Evolutionary conservation across 1,139 yeast genomes (phyloP), one percentile per base, ranked within the genome.

Genomic region (Kodamaea ohmeri): DNA sequence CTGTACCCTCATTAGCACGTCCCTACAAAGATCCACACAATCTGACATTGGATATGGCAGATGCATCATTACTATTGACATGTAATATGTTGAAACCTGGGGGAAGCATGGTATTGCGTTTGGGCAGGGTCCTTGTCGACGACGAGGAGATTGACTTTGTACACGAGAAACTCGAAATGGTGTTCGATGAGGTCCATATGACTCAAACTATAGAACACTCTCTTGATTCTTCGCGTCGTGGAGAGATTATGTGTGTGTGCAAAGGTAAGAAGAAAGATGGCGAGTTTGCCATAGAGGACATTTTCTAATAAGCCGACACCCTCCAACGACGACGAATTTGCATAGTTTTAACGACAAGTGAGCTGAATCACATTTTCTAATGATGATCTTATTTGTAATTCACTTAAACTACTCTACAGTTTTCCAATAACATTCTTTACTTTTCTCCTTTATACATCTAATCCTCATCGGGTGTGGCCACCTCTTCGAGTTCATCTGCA

Each of bases 51-150:
- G 96, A 90, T 57, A 64, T 92, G 39, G 92, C 97, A 46, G 97
- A 92, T 55, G 96, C 97, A 0, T 90, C 96, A 0, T 63, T 92
- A 42, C 68, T 87, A 11, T 73, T 90, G 40, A 80, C 89, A 2
- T 74, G 86, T 37, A 87, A 81, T 43, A 58, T 83, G 3, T 62
- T 92, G 39, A 78, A 71, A 45, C 78, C 82, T 9, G 75, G 75
- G 7, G 98, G 98, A 1, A 61, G 71, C 6, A 76, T 88, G 50
- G 80, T 89, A 4, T 76, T 95, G 49, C 81, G 94, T 55, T 73
- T 86, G 43, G 78, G 76, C 47, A 67, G 80, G 0, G 94, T 96
- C 0, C 64, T 76, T 29, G 34, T 41, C 4, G 44, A 44, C 1
- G 73, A 69, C 43, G 52, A 57, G 1, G 96, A 88, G 51, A 83